Base-by-base conservation (phyloP, 305 asterid genomes). In the Fraxinus latifolia region DNA sequence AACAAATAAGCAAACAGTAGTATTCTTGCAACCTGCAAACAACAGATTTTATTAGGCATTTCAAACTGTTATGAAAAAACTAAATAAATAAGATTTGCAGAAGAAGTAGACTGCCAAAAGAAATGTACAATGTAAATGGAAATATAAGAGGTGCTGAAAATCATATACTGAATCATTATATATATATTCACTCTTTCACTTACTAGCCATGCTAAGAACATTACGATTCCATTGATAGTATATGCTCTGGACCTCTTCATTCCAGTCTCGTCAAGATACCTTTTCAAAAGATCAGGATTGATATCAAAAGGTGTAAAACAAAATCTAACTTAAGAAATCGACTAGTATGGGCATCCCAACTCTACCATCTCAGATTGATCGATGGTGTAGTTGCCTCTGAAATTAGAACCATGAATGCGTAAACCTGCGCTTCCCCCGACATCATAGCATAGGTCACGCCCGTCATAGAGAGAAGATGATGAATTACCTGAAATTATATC, bases 381-480 rank as follows among this genome's bases (percentile, higher is more conserved):
- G 84, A 77, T 55, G 97, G 98, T 47, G 98, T 95, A 1, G 98
- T 95, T 81, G 94, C 90, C 94, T 95, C 98, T 7, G 97, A 95
- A 23, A 89, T 76, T 81, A 93, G 82, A 80, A 93, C 90, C 94
- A 89, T 85, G 86, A 73, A 95, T 5, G 91, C 80, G 84, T 93
- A 95, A 71, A 92, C 53, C 83, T 95, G 98, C 11, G 90, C 97
- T 86, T 93, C 96, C n/a, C 98, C 94, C 1, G 93, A 92, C 80
- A 93, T 85, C 92, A 92, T 85, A 39, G 98, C 82, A 19, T 93
- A 92, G 68, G 85, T 65, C 68, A 84, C 87, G 2, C 92, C 91
- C 32, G 82, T 77, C 88, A 90, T 79, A 12, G 98, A 92, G 74
- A 95, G 92, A 83, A 93, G 86, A 86, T 95, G 98, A 87, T 95